A percentile compares a stretch with the other conserved stretches of the same genome.
phyloP scores from a whole-genome alignment of 2,329 filamentous ascomycete species.

The Aschersonia sp. region DNA sequence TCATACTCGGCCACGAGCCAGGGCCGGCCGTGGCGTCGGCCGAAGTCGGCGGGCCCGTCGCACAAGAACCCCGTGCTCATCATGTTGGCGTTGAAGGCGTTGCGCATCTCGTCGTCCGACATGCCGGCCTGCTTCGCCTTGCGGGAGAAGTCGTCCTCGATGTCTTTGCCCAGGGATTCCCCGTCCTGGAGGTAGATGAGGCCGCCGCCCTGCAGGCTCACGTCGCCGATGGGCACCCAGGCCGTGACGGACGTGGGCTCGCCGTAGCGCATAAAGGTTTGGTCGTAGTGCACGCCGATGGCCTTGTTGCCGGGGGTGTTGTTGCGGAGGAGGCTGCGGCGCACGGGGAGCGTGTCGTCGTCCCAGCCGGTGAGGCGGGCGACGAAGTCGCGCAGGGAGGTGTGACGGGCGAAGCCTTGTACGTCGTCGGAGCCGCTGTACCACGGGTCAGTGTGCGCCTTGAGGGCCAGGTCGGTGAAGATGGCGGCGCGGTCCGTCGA shows the following conservation, averaged over 20 bases:
- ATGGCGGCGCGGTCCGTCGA: slow-evolving; percentile 12
- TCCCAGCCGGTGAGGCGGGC: slow-evolving; percentile 39
- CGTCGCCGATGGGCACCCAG: slow-evolving; percentile 42
- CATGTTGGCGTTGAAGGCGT: slow-evolving; percentile 45
- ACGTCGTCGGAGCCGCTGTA: slow-evolving; percentile 19
- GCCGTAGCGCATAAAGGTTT: slow-evolving; percentile 40
- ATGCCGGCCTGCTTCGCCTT: slow-evolving; percentile 34
- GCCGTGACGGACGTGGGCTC: slow-evolving; percentile 40
- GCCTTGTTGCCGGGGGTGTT: slow-evolving; percentile 41
- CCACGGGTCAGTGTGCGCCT: slow-evolving; percentile 36
- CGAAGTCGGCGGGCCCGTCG: slow-evolving; percentile 27
- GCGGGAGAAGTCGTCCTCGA: slow-evolving; percentile 32
- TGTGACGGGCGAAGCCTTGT: slow-evolving; percentile 35
- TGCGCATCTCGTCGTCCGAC: slow-evolving; percentile 33
- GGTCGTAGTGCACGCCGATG: slow-evolving; percentile 47
- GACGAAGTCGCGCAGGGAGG: slow-evolving; percentile 32
- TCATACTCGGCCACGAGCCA: slow-evolving; percentile 24
- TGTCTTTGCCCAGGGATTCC: slow-evolving; percentile 25
- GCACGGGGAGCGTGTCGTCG: slow-evolving; percentile 22
- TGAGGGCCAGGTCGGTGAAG: slow-evolving; percentile 26
- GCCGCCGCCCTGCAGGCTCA: slow-evolving; percentile 38
- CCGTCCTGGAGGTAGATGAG: slow-evolving; percentile 42
- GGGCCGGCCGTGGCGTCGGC: slow-evolving; percentile 10
- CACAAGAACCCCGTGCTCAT: slow-evolving; percentile 37
- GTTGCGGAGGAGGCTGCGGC: slow-evolving; percentile 37